These are phyloP conservation scores for Blumeria graminis DNA, from an alignment of 2,329 filamentous ascomycete genomes.

Conservation along the genomic window DNA sequence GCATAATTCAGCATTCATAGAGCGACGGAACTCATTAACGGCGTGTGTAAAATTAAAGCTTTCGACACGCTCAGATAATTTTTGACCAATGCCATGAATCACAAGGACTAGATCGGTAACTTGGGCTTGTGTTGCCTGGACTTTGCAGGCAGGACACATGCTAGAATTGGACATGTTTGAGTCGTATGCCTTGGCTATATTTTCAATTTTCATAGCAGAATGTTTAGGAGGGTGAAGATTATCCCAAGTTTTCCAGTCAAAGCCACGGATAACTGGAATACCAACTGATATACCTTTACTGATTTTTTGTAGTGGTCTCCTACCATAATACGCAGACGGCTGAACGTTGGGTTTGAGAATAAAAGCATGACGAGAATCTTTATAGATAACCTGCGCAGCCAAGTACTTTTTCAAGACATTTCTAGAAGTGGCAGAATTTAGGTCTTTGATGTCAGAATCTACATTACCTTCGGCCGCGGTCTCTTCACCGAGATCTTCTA, in stretches of 20 bases:
- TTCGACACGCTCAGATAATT: slow-evolving; percentile 80
- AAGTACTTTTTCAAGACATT: slow-evolving; percentile 31
- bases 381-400: slow-evolving; percentile 68
- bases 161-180: slow-evolving; percentile 5
- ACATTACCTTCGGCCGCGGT: slow-evolving; percentile 29
- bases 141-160: slow-evolving; percentile 32
- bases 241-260: slow-evolving; percentile 56
- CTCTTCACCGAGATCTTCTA: slow-evolving; percentile 33
- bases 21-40: slow-evolving; percentile 70
- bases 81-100: slow-evolving; percentile 89
- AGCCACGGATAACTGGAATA: slow-evolving; percentile 71
- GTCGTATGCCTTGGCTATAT: slow-evolving; percentile 6
- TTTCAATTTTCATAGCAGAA: slow-evolving; percentile 14
- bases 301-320: slow-evolving; percentile 62
- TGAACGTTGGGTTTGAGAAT: slow-evolving; percentile 67
- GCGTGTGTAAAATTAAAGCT: slow-evolving; percentile 95
- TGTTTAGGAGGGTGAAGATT: slow-evolving; percentile 29
- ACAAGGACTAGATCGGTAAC: slow-evolving; percentile 79
- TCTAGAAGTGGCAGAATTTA: slow-evolving; percentile 5
- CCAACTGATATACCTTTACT: slow-evolving; percentile 57
- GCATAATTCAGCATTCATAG: slow-evolving; percentile 63
- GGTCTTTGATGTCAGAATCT: slow-evolving; percentile 7
- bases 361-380: slow-evolving; percentile 51
- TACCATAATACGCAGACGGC: slow-evolving; percentile 64
- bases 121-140: slow-evolving; percentile 37